Conservation (phyloP, 202 grass and related monocot genomes). For the Dendrocalamus latiflorus region DNA sequence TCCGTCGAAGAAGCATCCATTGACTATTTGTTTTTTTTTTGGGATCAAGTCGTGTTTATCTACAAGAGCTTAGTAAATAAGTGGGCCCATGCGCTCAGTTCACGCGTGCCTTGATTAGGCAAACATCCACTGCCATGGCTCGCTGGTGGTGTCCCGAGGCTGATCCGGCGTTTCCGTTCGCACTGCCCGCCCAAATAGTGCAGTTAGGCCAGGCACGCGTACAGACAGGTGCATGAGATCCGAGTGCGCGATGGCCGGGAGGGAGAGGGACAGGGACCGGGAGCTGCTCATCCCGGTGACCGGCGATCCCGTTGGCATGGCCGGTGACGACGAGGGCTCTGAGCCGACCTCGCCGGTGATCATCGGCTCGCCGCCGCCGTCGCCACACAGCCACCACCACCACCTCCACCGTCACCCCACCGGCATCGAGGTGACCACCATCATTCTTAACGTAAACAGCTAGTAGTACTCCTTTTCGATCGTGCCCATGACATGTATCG, state of each 20-base stretch:
- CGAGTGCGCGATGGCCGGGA: constrained; percentile 2
- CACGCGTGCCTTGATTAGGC: not conserved
- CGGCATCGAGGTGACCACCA: constrained; percentile 23
- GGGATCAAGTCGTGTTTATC: too few species aligned
- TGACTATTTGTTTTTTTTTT: too few species aligned
- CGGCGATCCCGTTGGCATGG: not conserved
- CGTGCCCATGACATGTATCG: too few species aligned
- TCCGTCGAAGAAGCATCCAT: too few species aligned
- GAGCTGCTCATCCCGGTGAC: constrained; percentile 36
- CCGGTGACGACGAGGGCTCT: not conserved
- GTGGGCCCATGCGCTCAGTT: not conserved
- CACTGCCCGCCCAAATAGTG: constrained; percentile 4
- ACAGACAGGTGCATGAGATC: not conserved
- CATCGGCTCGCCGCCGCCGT: not conserved
- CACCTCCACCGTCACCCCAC: constrained; percentile 19
- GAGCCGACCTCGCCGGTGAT: not conserved
- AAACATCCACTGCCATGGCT: not conserved
- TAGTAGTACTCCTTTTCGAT: not conserved
- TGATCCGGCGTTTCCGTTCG: constrained; percentile 15
- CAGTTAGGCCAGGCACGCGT: not conserved
- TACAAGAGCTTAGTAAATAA: not conserved
- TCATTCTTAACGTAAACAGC: not conserved
- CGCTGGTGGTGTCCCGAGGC: not conserved
- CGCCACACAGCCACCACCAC: not conserved
- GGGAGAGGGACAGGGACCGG: constrained; percentile 30